phyloP scores from a whole-genome alignment of 2,329 filamentous ascomycete species.

The Xylaria arbuscula region DNA sequence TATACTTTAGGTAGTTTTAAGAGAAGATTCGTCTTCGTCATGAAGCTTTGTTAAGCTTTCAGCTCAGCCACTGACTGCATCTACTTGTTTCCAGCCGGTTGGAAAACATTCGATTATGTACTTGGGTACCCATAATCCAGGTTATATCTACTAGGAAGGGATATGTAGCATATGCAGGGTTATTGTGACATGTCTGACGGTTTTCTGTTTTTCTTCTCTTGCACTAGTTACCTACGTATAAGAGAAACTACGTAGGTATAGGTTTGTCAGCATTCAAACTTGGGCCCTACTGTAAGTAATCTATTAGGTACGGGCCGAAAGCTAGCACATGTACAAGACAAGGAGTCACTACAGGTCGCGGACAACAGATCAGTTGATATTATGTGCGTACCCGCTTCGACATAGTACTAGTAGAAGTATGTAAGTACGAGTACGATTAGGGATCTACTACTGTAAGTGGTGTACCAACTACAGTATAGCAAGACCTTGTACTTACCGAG shows the following conservation, averaged over 20 bases:
- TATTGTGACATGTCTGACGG: neutral
- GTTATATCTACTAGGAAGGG: neutral
- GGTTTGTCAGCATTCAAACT: neutral
- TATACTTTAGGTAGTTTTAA: neutral
- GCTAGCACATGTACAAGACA: neutral
- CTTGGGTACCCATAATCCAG: neutral
- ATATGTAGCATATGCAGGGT: neutral
- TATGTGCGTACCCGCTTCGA: constrained; percentile 1
- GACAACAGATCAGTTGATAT: neutral
- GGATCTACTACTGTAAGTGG: neutral
- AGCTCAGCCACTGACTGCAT: neutral
- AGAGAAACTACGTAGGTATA: too few species aligned
- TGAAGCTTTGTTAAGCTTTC: neutral
- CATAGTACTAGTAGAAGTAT: too few species aligned
- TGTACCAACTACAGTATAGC: too few species aligned
- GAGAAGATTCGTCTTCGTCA: neutral
- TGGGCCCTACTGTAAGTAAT: neutral
- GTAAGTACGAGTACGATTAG: neutral
- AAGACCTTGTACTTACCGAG: neutral
- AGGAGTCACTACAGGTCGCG: neutral
- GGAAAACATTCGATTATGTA: neutral
- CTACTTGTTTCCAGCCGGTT: neutral
- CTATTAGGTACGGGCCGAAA: too few species aligned
- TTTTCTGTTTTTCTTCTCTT: neutral
- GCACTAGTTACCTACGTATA: neutral